These are phyloP conservation scores for Acacia pycnantha DNA, from an alignment of 331 rosid species.

Conservation along the genomic window DNA sequence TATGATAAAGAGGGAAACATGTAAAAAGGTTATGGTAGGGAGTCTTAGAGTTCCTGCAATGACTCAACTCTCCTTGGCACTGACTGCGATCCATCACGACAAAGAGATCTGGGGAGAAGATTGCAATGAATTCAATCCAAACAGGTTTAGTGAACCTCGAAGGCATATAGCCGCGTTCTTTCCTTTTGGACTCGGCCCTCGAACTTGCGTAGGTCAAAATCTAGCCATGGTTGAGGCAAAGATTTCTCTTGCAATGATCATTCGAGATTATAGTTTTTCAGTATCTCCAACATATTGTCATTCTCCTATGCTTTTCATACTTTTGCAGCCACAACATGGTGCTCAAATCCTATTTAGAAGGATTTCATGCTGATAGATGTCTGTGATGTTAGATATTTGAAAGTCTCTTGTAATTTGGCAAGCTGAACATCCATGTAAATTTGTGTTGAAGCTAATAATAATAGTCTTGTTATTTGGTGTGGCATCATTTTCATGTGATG, in stretches of 20 bases:
- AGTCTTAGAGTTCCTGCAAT: slow-evolving; percentile 54
- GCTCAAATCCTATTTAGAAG: slow-evolving; percentile 63
- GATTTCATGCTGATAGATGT: not conserved
- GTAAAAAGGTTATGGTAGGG: slow-evolving; percentile 48
- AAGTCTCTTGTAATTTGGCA: not conserved
- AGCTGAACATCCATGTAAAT: not conserved
- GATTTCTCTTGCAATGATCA: slow-evolving; percentile 52
- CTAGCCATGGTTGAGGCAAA: slow-evolving; percentile 69
- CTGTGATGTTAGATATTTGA: not conserved
- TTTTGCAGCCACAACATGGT: slow-evolving; percentile 70
- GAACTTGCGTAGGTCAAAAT: slow-evolving; percentile 70
- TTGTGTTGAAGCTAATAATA: not conserved
- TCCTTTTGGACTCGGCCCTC: slow-evolving; percentile 71
- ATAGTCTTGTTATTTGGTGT: not conserved
- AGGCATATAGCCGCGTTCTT: slow-evolving; percentile 61
- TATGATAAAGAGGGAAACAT: slow-evolving; percentile 44
- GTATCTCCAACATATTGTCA: slow-evolving; percentile 66
- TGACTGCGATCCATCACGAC: slow-evolving; percentile 68
- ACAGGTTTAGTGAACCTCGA: slow-evolving; percentile 60
- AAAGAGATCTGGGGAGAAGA: slow-evolving; percentile 77
- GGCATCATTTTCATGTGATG: not conserved
- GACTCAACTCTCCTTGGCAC: slow-evolving; percentile 55
- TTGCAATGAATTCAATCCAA: slow-evolving; percentile 63
- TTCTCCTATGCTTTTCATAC: slow-evolving; percentile 51
- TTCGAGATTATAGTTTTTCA: slow-evolving; percentile 41